phyloP scores from a whole-genome alignment of 352 stramenopile species.

The Pythium scleroteichum region DNA sequence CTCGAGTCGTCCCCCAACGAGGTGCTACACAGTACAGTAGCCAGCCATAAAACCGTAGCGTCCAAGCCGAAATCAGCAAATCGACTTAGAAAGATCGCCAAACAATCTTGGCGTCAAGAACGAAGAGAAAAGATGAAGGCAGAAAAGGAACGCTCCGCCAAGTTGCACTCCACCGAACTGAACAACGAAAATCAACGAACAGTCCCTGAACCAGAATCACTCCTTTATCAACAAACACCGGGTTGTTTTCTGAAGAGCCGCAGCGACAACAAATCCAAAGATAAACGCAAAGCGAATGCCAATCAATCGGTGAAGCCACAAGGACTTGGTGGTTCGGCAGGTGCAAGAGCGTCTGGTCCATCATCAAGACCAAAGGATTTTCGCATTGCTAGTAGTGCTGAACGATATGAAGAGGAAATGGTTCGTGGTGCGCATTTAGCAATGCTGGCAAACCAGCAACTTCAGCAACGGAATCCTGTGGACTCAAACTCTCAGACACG shows the following conservation, averaged over 20 bases:
- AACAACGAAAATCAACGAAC: too few species aligned
- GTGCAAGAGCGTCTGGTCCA: too few species aligned
- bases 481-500: background rate
- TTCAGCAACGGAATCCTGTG: background rate
- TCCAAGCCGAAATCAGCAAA: background rate
- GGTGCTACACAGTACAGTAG: too few species aligned
- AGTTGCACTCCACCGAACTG: background rate
- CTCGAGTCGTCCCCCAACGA: too few species aligned
- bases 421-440: constrained; percentile 10
- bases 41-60: background rate
- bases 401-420: constrained; percentile 7
- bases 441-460: constrained; percentile 13
- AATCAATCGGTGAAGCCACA: too few species aligned
- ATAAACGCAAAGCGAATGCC: too few species aligned
- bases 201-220: too few species aligned
- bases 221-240: too few species aligned
- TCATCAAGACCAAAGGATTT: background rate
- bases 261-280: too few species aligned
- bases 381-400: background rate
- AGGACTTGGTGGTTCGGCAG: too few species aligned
- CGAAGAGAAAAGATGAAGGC: constrained; percentile 2
- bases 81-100: constrained; percentile 3
- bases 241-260: too few species aligned
- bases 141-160: background rate
- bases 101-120: constrained; percentile 9